Conservation (phyloP, 2,329 filamentous ascomycete genomes). For the Stenocarpella maydis region DNA sequence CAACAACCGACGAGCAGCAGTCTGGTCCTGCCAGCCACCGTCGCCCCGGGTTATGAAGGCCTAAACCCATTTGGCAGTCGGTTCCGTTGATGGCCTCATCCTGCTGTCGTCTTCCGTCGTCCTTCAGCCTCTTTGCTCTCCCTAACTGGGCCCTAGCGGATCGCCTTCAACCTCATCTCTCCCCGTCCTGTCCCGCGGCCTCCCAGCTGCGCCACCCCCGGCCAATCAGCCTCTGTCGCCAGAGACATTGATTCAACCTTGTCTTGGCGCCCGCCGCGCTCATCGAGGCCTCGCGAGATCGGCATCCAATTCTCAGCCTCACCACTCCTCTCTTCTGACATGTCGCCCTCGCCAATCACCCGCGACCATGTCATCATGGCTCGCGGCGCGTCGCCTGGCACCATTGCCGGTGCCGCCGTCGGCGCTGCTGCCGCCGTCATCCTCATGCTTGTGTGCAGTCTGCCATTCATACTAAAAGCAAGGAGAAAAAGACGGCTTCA, state of each 20-base stretch:
- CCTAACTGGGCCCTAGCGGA: slow-evolving; percentile 2
- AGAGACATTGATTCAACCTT: slow-evolving; percentile 30
- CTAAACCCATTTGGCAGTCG: slow-evolving; percentile 30
- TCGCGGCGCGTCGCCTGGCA: slow-evolving; percentile 38
- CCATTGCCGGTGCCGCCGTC: slow-evolving; percentile 46
- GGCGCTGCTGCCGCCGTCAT: slow-evolving; percentile 43
- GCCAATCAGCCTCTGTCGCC: slow-evolving; percentile 20
- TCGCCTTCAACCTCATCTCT: slow-evolving; percentile 7
- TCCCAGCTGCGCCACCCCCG: slow-evolving; percentile 1
- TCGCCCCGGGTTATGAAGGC: slow-evolving; percentile 32
- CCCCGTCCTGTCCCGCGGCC: slow-evolving; percentile 19
- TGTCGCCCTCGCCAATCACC: slow-evolving; percentile 26
- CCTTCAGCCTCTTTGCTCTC: not conserved
- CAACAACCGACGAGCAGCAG: not conserved
- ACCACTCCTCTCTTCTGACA: slow-evolving; percentile 9
- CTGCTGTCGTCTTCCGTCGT: slow-evolving; percentile 15
- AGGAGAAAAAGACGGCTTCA: slow-evolving; percentile 38
- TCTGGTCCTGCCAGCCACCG: slow-evolving; percentile 22
- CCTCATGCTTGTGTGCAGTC: slow-evolving; percentile 43
- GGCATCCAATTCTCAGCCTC: slow-evolving; percentile 28
- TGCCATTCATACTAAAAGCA: slow-evolving; percentile 45
- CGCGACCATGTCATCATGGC: slow-evolving; percentile 35
- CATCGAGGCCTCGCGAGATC: slow-evolving; percentile 5
- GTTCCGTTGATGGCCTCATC: slow-evolving; percentile 27
- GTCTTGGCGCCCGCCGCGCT: slow-evolving; percentile 20